Percentiles rank a stretch among this genome's conserved stretches.
phyloP scores from a whole-genome alignment of 176 grass and related monocot genomes.

The Puya raimondii region DNA sequence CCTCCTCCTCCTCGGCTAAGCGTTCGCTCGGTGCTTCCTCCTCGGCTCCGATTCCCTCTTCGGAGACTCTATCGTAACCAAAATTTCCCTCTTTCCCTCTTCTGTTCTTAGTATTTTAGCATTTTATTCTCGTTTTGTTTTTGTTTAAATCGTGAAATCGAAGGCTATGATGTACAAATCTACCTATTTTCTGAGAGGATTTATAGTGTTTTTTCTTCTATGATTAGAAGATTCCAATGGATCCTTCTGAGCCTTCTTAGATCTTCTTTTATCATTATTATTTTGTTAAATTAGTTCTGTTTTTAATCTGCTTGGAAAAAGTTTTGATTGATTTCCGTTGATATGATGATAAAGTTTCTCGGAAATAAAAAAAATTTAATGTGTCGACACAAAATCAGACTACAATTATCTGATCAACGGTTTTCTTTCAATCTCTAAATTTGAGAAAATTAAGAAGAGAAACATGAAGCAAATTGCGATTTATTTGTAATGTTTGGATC shows the following conservation, averaged over 20 bases:
- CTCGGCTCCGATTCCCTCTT: too few species aligned
- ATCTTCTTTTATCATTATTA: neutral
- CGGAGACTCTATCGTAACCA: too few species aligned
- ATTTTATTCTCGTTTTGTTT: neutral
- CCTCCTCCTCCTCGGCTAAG: too few species aligned
- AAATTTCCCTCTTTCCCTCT: neutral
- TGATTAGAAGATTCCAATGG: conserved; percentile 88
- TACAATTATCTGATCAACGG: conserved; percentile 97
- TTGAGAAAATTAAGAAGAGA: too few species aligned
- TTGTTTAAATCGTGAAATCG: neutral
- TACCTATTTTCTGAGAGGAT: conserved; percentile 72
- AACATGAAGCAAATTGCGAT: neutral
- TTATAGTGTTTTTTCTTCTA: conserved; percentile 9
- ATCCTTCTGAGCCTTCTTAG: conserved; percentile 80
- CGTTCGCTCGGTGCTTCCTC: too few species aligned
- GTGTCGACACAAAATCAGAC: conserved; percentile 61
- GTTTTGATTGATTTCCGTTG: conserved; percentile 19
- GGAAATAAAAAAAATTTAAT: conserved; percentile 22
- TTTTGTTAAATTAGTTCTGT: neutral
- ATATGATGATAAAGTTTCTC: conserved; percentile 52
- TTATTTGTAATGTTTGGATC: neutral
- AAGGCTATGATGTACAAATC: conserved; percentile 49
- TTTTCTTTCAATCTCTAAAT: too few species aligned
- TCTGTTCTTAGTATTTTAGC: neutral
- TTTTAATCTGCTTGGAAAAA: too few species aligned